A percentile compares a stretch with the other conserved stretches of the same genome.
phyloP scores from a whole-genome alignment of 257 asterid genomes.

The Cinchona pubescens region DNA sequence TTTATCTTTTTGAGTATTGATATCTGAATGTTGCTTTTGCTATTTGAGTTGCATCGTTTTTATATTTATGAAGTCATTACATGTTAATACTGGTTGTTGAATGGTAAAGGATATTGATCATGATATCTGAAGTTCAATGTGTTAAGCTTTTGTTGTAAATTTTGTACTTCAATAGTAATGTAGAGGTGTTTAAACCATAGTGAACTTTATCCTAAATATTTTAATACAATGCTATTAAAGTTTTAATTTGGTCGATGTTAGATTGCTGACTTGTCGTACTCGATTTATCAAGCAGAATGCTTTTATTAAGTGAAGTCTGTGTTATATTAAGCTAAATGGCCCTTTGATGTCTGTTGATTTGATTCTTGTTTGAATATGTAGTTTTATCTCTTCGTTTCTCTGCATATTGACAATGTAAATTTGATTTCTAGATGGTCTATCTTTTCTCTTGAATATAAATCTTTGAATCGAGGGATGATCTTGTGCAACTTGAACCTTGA shows the following conservation, averaged over 20 bases:
- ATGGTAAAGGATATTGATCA: not conserved
- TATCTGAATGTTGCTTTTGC: too few species aligned
- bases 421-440: not conserved
- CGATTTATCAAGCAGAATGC: not conserved
- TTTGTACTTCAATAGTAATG: not conserved
- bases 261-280: not conserved
- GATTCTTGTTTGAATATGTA: not conserved
- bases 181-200: not conserved
- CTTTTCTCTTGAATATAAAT: not conserved
- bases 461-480: not conserved
- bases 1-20: not conserved
- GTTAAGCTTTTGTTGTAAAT: not conserved
- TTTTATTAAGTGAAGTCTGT: not conserved
- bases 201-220: too few species aligned
- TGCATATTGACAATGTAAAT: not conserved
- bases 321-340: not conserved
- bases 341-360: not conserved
- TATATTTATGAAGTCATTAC: not conserved
- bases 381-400: not conserved
- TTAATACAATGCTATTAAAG: too few species aligned
- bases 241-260: too few species aligned
- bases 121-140: too few species aligned
- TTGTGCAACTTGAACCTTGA: too few species aligned
- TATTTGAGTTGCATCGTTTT: too few species aligned
- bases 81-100: not conserved